Base-by-base conservation (phyloP, 129 eudicot genomes). In the Chrysanthemum makinoi region DNA sequence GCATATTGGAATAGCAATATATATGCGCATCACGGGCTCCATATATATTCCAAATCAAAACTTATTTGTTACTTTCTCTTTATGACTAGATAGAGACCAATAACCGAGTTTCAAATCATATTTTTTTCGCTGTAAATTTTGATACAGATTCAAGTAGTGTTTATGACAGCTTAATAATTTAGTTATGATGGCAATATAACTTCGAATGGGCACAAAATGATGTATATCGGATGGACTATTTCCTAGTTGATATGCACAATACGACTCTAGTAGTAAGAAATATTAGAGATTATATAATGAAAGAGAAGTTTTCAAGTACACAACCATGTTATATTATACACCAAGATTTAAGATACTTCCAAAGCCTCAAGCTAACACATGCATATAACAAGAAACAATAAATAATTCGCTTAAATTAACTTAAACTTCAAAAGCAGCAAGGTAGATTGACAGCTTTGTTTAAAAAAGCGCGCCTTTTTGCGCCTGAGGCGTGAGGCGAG, bases 1-100 rank as follows among this genome's bases (percentile, higher is more conserved):
- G 65, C 48, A 55, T 53, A 49, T 39, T 33, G 39, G 65, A 75
- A 66, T 75, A 35, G 19, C 49, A 64, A 39, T 64, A 39, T 24
- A 59, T 71, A 65, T 55, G 28, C 16, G 68, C 77, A 61, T 60
- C 48, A 61, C 16, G 50, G 60, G 77, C 50, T 72, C 65, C 20
- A 22, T 15, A 22, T 46, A 44, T 15, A 22, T 46, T 55, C 44
- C 66, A 70, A 43, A 28, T 46, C 26, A 39, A n/a, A n/a, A 13
- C 15, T 46, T 72, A 6, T 59, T 59, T 22, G 18, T 46, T 44
- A 44, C 35, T 30, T 15, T 59, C 22, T 72, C 33, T 60, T 70
- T 19, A 5, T 11, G 28, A 57, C 12, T 9, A 6, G 50, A 28
- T 5, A 33, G 55, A 54, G 46, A 26, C 57, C 19, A 44, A 44